phyloP scores from a whole-genome alignment of 164 flowering plant species.

The Vitis vinifera region ASM3070453v1 NC_081805.1:27375501-27376000 shows the following conservation, averaged over 20 bases:
- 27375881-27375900: constrained; percentile 22
- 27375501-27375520: no score
- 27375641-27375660: neutral
- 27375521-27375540: neutral
- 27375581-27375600: neutral
- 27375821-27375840: constrained; percentile 21
- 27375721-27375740: constrained; percentile 19
- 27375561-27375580: neutral
- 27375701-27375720: constrained; percentile 24
- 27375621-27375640: neutral
- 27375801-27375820: constrained; percentile 21
- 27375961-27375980: constrained; percentile 19
- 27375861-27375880: neutral
- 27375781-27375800: constrained; percentile 13
- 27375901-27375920: constrained; percentile 19
- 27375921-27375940: constrained; percentile 25
- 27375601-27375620: neutral
- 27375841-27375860: constrained; percentile 24
- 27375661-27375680: neutral
- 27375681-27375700: constrained; percentile 30
- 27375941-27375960: constrained; percentile 21
- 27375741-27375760: constrained; percentile 1
- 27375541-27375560: neutral
- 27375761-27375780: constrained; percentile 21
- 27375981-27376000: constrained; percentile 15